phyloP scores from a whole-genome alignment of 2,329 filamentous ascomycete genomes.

The Colletotrichum lini region DNA sequence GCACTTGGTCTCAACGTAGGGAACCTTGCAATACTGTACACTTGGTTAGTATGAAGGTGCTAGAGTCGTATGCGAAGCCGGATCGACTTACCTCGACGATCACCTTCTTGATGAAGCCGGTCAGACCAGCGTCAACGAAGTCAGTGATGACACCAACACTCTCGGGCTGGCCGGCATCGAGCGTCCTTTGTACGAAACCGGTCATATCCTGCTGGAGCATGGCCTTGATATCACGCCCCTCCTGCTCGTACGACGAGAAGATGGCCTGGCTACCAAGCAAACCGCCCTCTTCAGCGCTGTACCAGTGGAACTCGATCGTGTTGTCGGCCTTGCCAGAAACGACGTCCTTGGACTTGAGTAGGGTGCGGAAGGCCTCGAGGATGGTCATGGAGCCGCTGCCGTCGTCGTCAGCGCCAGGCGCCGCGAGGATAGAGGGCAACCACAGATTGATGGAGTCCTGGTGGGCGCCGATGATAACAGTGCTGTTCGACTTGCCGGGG shows the following conservation, averaged over 20 bases:
- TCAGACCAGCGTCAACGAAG: slow-evolving; percentile 86
- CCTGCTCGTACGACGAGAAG: slow-evolving; percentile 84
- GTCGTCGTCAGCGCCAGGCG: slow-evolving; percentile 96
- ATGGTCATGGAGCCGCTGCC: slow-evolving; percentile 95
- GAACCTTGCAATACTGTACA: slow-evolving; percentile 86
- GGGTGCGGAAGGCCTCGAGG: slow-evolving; percentile 87
- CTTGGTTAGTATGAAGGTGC: slow-evolving; percentile 44
- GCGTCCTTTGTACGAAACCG: slow-evolving; percentile 85
- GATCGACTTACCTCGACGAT: slow-evolving; percentile 72
- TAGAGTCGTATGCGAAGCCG: slow-evolving; percentile 30
- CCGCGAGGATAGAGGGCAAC: slow-evolving; percentile 84
- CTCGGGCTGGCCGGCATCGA: slow-evolving; percentile 86
- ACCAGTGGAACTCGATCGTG: slow-evolving; percentile 97
- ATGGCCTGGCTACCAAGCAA: slow-evolving; percentile 91
- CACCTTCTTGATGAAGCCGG: slow-evolving; percentile 90
- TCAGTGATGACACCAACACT: slow-evolving; percentile 94
- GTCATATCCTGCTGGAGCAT: slow-evolving; percentile 99
- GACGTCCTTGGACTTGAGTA: slow-evolving; percentile 81
- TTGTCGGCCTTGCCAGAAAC: slow-evolving; percentile 81
- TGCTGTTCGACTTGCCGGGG: slow-evolving; percentile 86
- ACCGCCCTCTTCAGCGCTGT: slow-evolving; percentile 90
- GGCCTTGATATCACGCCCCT: slow-evolving; percentile 84
- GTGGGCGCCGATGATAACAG: slow-evolving; percentile 90
- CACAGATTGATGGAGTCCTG: slow-evolving; percentile 97
- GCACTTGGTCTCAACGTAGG: slow-evolving; percentile 89